Percentiles rank a stretch among this genome's conserved stretches.
These are phyloP conservation scores for Dalbergia cultrata DNA, from an alignment of 306 rosid genomes.

Conservation along the genomic window DNA sequence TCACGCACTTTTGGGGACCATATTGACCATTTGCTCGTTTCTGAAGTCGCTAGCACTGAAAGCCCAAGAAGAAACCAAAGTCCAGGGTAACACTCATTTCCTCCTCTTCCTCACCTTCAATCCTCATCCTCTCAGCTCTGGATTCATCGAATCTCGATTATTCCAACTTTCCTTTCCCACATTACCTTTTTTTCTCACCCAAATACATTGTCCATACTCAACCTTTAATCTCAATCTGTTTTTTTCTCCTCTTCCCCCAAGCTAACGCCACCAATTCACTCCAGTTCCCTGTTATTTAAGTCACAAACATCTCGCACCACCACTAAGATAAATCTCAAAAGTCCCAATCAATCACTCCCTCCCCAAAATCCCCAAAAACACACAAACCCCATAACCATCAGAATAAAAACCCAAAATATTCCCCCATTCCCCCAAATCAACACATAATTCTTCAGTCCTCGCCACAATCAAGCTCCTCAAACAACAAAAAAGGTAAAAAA, in stretches of 20 bases:
- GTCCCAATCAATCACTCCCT: neutral
- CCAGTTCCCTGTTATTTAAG: neutral
- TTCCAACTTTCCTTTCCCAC: neutral
- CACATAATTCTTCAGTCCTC: neutral
- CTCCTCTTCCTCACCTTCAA: neutral
- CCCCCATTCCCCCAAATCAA: neutral
- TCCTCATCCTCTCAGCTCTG: neutral
- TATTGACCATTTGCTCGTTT: no score
- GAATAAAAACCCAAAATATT: conserved; percentile 30
- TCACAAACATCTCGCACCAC: neutral
- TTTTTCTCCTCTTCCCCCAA: neutral
- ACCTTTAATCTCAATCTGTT: neutral
- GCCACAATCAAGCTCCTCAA: neutral
- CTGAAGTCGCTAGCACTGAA: no score
- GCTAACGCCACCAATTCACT: neutral
- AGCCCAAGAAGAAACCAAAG: neutral
- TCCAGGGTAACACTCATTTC: neutral
- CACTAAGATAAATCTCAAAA: neutral
- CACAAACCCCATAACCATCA: neutral
- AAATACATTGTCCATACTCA: neutral
- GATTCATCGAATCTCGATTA: conserved; percentile 6
- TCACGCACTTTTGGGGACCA: no score
- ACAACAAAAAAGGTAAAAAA: no score
- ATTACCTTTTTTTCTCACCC: neutral
- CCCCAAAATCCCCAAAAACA: neutral